These are phyloP conservation scores for Scedosporium aurantiacum DNA, from an alignment of 2,329 filamentous ascomycete species.

Conservation along the genomic window DNA sequence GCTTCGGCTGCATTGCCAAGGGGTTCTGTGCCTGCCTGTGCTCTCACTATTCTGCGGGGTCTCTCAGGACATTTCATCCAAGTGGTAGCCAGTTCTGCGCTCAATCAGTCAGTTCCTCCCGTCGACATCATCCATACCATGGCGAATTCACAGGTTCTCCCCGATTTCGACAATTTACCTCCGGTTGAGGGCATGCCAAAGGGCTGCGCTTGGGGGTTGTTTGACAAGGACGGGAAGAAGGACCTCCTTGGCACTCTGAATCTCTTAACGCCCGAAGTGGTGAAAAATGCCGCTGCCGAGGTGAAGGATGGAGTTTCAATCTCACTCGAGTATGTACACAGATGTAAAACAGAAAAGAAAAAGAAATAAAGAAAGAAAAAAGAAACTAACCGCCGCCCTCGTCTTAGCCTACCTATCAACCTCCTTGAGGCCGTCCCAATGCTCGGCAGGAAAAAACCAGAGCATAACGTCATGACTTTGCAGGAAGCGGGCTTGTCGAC, in stretches of 20 bases:
- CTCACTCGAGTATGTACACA: constrained; percentile 29
- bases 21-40: too few relatives aligned
- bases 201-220: constrained; percentile 1
- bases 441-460: constrained; percentile 1
- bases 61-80: too few relatives aligned
- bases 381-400: too few relatives aligned
- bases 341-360: too few relatives aligned
- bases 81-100: too few relatives aligned
- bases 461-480: background rate
- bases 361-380: too few relatives aligned
- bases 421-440: constrained; percentile 9
- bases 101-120: too few relatives aligned
- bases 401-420: background rate
- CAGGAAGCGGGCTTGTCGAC: background rate
- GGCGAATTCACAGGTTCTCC: background rate
- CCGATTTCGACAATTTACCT: constrained; percentile 3
- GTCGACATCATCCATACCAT: background rate
- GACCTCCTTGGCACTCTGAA: background rate
- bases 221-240: constrained; percentile 3
- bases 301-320: constrained; percentile 30
- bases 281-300: background rate
- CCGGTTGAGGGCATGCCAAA: background rate
- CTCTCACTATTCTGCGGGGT: too few relatives aligned
- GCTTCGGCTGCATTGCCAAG: too few relatives aligned
- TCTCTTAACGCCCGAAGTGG: background rate